Percentiles rank a stretch among this genome's conserved stretches.
Evolutionary conservation across 495 filamentous ascomycete genomes (phyloP).

Genomic region (Hyphodiscus hymeniophilus): DNA sequence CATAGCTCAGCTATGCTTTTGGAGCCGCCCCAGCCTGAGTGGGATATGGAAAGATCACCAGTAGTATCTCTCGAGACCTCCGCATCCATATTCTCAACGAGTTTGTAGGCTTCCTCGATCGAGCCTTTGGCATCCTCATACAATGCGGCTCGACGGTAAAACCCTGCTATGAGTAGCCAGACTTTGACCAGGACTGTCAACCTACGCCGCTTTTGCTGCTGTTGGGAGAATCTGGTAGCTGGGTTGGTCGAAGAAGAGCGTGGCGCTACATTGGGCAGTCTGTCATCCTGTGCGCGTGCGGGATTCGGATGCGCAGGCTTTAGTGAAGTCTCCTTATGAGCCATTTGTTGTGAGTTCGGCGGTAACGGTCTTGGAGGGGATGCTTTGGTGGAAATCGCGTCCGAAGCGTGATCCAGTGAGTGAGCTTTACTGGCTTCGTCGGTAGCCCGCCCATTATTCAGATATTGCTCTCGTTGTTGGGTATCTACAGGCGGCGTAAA

Average conservation of each 20-base stretch:
- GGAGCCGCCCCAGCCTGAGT: constrained; percentile 62
- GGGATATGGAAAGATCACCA: constrained; percentile 37
- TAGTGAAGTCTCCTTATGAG: constrained; percentile 36
- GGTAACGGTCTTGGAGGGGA: constrained; percentile 28
- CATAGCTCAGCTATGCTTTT: constrained; percentile 73
- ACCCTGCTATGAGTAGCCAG: constrained; percentile 80
- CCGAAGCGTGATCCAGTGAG: neutral
- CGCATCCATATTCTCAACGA: constrained; percentile 47
- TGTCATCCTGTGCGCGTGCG: constrained; percentile 71
- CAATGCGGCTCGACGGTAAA: constrained; percentile 77
- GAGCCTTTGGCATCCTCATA: constrained; percentile 71
- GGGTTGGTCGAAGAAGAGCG: constrained; percentile 36
- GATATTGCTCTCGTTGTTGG: constrained; percentile 1
- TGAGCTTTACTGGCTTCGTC: neutral
- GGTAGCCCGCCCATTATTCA: neutral
- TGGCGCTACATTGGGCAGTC: constrained; percentile 71
- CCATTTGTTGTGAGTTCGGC: constrained; percentile 37
- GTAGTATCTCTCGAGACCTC: constrained; percentile 45
- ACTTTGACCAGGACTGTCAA: constrained; percentile 61
- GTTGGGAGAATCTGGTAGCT: constrained; percentile 39
- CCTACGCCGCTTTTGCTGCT: constrained; percentile 46
- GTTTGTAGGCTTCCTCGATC: constrained; percentile 68
- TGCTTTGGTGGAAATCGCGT: neutral
- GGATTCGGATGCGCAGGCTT: constrained; percentile 47
- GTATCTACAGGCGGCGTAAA: constrained; percentile 30